Evolutionary conservation across 192 early-diverging fungal species (phyloP), one percentile per base, ranked within the genome.

Genomic region (Coemansia sp.): DNA sequence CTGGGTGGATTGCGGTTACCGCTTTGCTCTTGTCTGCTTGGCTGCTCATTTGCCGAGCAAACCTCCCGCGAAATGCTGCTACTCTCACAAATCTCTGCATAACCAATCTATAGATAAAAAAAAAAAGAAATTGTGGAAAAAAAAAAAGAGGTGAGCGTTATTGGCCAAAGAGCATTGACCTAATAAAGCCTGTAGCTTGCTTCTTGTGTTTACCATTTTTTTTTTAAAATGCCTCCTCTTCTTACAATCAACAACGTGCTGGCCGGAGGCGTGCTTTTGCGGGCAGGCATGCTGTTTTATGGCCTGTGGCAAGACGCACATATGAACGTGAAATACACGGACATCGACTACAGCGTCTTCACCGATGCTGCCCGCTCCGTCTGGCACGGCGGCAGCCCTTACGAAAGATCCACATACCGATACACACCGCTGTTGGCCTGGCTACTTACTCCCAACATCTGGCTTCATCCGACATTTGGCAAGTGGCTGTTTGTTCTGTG

Each of bases 281-380:
- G 90, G n/a, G 47, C 83, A 1, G 54, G 69, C 30, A 68, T 96
- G 53, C 75, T 93, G 17, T 41, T 86, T 10, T 98, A 94, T 66
- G 93, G 94, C 5, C 80, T 88, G 51, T 89, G 85, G 83, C 94
- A 97, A 64, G 96, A 99, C 62, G 77, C 80, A 4, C 72, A 91
- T 42, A 83, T 90, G 49, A 82, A 86, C 17, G 90, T 99, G n/a
- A 96, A 96, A 52, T 99, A 94, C 69, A 99, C 97, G 3, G 97
- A 99, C 58, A 88, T 99, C 52, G 97, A 99, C 75, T 99, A 99
- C 75, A 74, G 81, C 20, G 97, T 99, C 34, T 97, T 97, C 54
- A 89, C 90, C 30, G 97, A 99, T 68, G 97, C 93, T 1, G 90
- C 97, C 5, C 73, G 82, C 32, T 87, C 83, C 62, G 85, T 97